These are phyloP conservation scores for Polyporus tsugae DNA, from an alignment of 1,284 basidiomycete species.

Conservation along the genomic window DNA sequence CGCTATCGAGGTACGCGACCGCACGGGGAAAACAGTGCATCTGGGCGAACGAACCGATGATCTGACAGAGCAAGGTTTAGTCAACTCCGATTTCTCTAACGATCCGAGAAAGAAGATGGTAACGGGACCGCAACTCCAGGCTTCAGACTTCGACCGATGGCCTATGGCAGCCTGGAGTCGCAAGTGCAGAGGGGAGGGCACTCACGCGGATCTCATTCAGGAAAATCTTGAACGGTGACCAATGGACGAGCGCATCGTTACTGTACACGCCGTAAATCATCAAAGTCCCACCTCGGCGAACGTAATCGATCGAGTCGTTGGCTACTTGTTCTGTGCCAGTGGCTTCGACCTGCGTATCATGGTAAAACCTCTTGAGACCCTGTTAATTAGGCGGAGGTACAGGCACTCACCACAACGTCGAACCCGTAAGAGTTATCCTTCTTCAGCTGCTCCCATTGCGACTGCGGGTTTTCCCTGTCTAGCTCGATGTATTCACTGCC, in stretches of 20 bases:
- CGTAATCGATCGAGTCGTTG: conserved; percentile 84
- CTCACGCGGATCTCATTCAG: conserved; percentile 82
- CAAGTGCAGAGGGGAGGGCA: background rate
- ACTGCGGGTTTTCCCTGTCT: conserved; percentile 76
- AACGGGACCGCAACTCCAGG: too few relatives aligned
- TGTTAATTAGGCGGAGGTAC: background rate
- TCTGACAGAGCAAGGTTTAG: conserved; percentile 50
- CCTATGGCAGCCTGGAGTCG: background rate
- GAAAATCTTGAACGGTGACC: conserved; percentile 88
- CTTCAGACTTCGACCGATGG: background rate
- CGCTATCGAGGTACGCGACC: conserved; percentile 86
- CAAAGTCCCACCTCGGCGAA: conserved; percentile 79
- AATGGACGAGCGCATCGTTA: conserved; percentile 79
- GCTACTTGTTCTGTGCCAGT: conserved; percentile 86
- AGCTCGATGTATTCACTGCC: conserved; percentile 87
- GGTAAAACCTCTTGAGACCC: conserved; percentile 1
- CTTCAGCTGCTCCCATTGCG: conserved; percentile 83
- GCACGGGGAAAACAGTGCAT: conserved; percentile 89
- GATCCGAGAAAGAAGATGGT: background rate
- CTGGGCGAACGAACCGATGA: conserved; percentile 88
- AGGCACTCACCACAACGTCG: conserved; percentile 70
- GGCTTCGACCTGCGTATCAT: conserved; percentile 66
- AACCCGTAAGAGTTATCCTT: conserved; percentile 86
- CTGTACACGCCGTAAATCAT: conserved; percentile 82
- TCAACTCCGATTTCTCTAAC: background rate